Evolutionary conservation across 306 rosid genomes (phyloP), one percentile per base, ranked within the genome.

Genomic region (Quercus berberidifolia): DNA sequence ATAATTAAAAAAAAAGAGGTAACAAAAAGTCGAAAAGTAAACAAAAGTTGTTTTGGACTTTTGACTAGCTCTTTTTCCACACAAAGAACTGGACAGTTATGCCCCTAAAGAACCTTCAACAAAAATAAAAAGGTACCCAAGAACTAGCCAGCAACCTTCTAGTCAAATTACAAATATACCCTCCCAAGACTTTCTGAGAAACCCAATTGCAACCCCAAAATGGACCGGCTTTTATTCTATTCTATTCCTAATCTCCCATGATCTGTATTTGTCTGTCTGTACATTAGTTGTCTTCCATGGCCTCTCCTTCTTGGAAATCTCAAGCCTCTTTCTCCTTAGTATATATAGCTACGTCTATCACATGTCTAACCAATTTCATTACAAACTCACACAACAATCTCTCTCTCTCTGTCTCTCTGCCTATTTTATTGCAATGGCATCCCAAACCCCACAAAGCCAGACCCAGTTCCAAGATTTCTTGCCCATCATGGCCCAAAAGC

Each of bases 401-500:
- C 5, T 49, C 79, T 23, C 38, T 74, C 6, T 41, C 19, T 67
- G 2, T 52, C n/a, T 33, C 55, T 71, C 28, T 71, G 69, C 30
- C 70, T 7, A 13, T 57, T 26, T 69, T 38, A 2, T n/a, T 33
- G 52, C 62, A 56, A 86, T 89, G 94, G 91, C 91, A 43, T 63
- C 84, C 1, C 88, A 79, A 74, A 84, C 81, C 75, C 75, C 86
- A 60, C 83, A 86, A 65, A 12, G 78, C 20, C 82, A 82, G 3
- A 9, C 79, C 20, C 82, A 82, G 3, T 93, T 93, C 87, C 81
- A 93, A 72, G 96, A 93, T 76, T 88, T 62, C 86, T 64, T 91
- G 83, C 97, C 96, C 3, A 28, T 84, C 15, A 91, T 93, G 96
- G 97, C 93, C 30, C 74, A 86, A 63, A 93, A 90, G 90, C 96